Evolutionary conservation across 1,284 basidiomycete genomes (phyloP).

Genomic region (Lentinula novae-zelandiae): DNA sequence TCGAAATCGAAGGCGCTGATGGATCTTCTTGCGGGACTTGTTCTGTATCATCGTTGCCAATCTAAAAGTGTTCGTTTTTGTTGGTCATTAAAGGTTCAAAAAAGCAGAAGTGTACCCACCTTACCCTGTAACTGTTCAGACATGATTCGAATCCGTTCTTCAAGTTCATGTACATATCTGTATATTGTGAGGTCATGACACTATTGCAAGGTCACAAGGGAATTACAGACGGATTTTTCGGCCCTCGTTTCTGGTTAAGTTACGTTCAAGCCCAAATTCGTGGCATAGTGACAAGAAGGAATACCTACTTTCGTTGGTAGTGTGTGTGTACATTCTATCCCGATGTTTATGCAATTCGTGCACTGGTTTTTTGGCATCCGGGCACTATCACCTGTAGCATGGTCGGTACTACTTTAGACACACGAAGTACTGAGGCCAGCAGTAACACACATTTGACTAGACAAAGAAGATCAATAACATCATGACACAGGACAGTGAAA

Average conservation of each 20-base stretch:
- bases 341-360: conserved; percentile 65
- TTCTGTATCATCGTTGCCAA: not conserved
- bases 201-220: not conserved
- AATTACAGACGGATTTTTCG: conserved; percentile 41
- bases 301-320: conserved; percentile 46
- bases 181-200: not conserved
- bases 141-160: conserved; percentile 46
- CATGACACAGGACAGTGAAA: too few relatives aligned
- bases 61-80: not conserved
- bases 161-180: conserved; percentile 35
- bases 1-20: not conserved
- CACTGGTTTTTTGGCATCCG: conserved; percentile 55
- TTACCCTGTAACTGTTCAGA: not conserved
- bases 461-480: not conserved
- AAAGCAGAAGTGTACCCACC: not conserved
- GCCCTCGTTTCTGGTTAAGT: conserved; percentile 51
- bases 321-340: conserved; percentile 62
- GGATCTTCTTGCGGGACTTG: not conserved
- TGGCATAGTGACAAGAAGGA: not conserved
- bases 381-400: conserved; percentile 41
- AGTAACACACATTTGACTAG: conserved; percentile 28
- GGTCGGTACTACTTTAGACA: not conserved
- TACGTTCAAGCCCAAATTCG: not conserved
- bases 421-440: not conserved
- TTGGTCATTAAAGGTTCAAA: not conserved